phyloP scores from a whole-genome alignment of 2,329 filamentous ascomycete genomes.

The Colletotrichum cordylinicola region DNA sequence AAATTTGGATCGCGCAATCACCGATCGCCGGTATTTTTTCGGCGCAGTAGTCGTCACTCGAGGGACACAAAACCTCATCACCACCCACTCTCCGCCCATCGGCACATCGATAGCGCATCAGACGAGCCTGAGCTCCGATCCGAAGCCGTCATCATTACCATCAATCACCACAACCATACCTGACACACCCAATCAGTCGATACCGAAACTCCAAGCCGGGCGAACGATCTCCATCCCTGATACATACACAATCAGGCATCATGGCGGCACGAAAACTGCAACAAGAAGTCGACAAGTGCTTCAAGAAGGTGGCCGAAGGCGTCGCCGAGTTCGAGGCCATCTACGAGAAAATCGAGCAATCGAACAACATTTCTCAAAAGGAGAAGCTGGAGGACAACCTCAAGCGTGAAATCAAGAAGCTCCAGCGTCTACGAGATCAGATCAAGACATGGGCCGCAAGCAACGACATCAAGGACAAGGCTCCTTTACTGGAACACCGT shows the following conservation, averaged over 20 bases:
- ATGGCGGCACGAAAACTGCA: constrained; percentile 98
- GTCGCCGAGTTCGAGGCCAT: constrained; percentile 92
- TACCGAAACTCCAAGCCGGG: not conserved
- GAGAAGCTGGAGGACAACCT: constrained; percentile 98
- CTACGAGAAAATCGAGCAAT: constrained; percentile 96
- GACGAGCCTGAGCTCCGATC: not conserved
- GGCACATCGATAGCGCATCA: not conserved
- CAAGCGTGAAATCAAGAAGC: constrained; percentile 99
- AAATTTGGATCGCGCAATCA: constrained; percentile 13
- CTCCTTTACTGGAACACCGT: constrained; percentile 89
- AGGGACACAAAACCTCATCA: not conserved
- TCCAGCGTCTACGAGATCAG: constrained; percentile 95
- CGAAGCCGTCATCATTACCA: not conserved
- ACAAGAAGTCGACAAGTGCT: constrained; percentile 99
- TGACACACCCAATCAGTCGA: not conserved
- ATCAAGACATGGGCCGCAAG: constrained; percentile 99
- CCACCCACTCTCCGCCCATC: not conserved
- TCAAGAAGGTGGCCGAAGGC: constrained; percentile 97
- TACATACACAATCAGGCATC: constrained; percentile 36
- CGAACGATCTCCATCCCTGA: not conserved
- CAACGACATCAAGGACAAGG: constrained; percentile 99
- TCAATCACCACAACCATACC: not conserved
- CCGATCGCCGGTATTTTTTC: not conserved
- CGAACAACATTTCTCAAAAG: constrained; percentile 91
- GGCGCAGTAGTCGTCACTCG: constrained; percentile 1